phyloP scores from a whole-genome alignment of 768 basidiomycete species.

The Amanita rubescens region DNA sequence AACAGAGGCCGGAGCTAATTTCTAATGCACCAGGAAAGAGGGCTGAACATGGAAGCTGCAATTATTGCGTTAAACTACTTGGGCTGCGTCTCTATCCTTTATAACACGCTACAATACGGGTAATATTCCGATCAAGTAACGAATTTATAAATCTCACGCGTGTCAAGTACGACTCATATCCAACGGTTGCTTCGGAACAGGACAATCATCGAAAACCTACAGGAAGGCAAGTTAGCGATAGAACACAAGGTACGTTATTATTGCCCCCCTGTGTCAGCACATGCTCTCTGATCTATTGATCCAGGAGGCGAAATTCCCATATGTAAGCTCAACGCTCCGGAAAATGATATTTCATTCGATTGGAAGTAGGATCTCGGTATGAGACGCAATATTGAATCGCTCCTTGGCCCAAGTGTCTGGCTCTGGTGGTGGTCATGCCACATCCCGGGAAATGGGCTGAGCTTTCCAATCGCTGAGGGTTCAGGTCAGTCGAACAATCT shows the following conservation, averaged over 20 bases:
- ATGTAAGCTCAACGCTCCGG: constrained; percentile 41
- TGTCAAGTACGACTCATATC: constrained; percentile 49
- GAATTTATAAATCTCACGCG: too few relatives aligned
- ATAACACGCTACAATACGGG: background rate
- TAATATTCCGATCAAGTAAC: background rate
- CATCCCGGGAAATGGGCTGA: constrained; percentile 68
- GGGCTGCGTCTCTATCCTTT: background rate
- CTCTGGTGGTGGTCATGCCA: constrained; percentile 81
- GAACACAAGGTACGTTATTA: constrained; percentile 1
- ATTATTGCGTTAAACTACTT: background rate
- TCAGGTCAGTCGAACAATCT: constrained; percentile 68
- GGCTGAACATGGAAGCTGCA: background rate
- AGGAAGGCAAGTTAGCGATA: constrained; percentile 87
- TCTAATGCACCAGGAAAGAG: background rate
- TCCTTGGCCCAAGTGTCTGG: constrained; percentile 69
- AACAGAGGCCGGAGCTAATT: background rate
- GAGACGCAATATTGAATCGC: constrained; percentile 64
- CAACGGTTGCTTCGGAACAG: constrained; percentile 79
- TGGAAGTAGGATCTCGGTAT: constrained; percentile 65
- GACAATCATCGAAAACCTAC: constrained; percentile 96
- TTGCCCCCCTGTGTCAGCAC: background rate
- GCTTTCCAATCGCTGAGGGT: constrained; percentile 60
- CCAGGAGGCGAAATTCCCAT: constrained; percentile 80
- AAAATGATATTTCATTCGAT: background rate
- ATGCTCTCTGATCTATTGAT: background rate